Evolutionary conservation across 176 grass and related monocot genomes (phyloP).

Genomic region (Urochloa ruziziensis): DNA sequence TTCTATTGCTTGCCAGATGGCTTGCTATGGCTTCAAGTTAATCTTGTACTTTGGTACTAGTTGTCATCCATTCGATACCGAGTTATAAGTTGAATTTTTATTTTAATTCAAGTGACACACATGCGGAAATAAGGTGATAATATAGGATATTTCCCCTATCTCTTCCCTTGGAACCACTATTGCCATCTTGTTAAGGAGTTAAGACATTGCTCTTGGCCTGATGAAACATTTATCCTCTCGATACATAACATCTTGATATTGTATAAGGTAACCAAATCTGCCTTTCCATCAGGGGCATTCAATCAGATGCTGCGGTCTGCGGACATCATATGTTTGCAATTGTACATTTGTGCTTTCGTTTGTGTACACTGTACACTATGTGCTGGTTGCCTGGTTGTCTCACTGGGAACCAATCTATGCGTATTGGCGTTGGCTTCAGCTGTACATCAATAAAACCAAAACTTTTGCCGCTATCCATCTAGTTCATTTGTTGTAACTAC

Average conservation of each 20-base stretch:
- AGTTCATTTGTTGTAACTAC: neutral
- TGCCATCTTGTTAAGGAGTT: neutral
- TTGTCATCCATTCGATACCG: neutral
- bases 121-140: neutral
- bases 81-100: neutral
- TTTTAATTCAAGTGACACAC: neutral
- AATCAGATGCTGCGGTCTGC: neutral
- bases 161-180: neutral
- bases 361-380: neutral
- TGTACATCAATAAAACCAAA: neutral
- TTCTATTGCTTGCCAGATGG: conserved; percentile 8
- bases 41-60: neutral
- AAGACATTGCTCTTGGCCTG: neutral
- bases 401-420: neutral
- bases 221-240: neutral
- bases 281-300: neutral
- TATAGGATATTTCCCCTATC: neutral
- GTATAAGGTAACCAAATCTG: neutral
- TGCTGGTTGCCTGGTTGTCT: neutral
- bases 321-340: neutral
- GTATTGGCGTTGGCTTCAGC: neutral
- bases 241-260: neutral
- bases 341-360: neutral
- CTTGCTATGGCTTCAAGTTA: neutral
- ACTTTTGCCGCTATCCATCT: neutral